Evolutionary conservation across 257 asterid species (phyloP).

Genomic region (Nicotiana undulata): DNA sequence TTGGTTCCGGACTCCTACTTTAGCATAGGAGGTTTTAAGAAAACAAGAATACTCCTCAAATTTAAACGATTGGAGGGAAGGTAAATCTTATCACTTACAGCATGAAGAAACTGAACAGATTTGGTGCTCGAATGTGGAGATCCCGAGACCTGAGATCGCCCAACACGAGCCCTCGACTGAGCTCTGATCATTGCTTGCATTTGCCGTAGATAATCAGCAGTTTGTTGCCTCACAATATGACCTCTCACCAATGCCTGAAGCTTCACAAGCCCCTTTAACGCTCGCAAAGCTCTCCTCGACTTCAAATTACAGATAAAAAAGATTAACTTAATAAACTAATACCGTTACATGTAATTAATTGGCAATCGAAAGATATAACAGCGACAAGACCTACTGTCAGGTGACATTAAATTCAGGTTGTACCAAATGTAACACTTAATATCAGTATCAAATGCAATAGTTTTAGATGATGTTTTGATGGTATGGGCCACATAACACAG

Average conservation of each 20-base stretch:
- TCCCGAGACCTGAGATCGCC: slow-evolving; percentile 34
- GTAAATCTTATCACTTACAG: slow-evolving; percentile 23
- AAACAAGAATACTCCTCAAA: background rate
- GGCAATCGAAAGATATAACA: background rate
- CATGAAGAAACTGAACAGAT: slow-evolving; percentile 36
- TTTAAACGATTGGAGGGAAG: background rate
- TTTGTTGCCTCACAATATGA: slow-evolving; percentile 60
- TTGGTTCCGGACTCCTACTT: too few relatives aligned
- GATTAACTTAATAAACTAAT: background rate
- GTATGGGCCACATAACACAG: slow-evolving; percentile 3
- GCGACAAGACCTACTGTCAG: background rate
- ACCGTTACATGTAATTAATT: background rate
- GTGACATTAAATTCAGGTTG: too few relatives aligned
- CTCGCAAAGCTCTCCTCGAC: slow-evolving; percentile 82
- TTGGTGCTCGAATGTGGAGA: slow-evolving; percentile 53
- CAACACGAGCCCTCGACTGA: slow-evolving; percentile 55
- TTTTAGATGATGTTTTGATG: background rate
- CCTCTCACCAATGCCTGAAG: slow-evolving; percentile 93
- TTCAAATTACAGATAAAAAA: slow-evolving; percentile 10
- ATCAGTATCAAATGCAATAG: background rate
- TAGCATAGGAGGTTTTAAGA: background rate
- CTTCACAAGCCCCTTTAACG: slow-evolving; percentile 74
- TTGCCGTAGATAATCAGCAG: slow-evolving; percentile 44
- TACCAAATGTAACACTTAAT: too few relatives aligned
- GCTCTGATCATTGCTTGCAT: slow-evolving; percentile 56